A percentile compares a stretch with the other conserved stretches of the same genome.
These are phyloP conservation scores for Saccharomyces hybrid DNA, from an alignment of 1,139 yeast species.

Conservation along the genomic window DNA sequence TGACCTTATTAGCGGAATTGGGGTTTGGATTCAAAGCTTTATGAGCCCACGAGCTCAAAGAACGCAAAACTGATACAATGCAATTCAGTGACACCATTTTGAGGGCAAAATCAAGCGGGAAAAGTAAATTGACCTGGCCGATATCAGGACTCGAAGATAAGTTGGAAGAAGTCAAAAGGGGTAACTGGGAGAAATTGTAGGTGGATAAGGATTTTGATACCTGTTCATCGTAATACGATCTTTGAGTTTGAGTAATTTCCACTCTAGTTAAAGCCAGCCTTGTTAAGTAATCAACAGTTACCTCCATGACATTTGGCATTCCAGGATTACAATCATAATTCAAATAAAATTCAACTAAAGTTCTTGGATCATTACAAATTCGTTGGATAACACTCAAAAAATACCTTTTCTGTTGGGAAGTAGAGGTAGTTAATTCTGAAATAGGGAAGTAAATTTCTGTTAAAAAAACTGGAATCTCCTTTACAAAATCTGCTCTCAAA, in stretches of 20 bases:
- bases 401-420: conserved; percentile 87
- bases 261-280: conserved; percentile 64
- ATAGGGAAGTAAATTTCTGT: conserved; percentile 93
- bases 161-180: conserved; percentile 67
- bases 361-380: conserved; percentile 80
- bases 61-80: conserved; percentile 73
- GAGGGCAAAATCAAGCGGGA: conserved; percentile 75
- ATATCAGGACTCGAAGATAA: conserved; percentile 55
- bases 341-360: conserved; percentile 83
- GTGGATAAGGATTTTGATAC: conserved; percentile 58
- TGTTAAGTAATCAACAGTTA: conserved; percentile 69
- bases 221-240: conserved; percentile 56
- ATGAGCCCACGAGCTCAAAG: conserved; percentile 85
- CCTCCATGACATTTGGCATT: conserved; percentile 81
- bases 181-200: conserved; percentile 64
- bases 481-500: conserved; percentile 77
- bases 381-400: conserved; percentile 71
- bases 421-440: conserved; percentile 83
- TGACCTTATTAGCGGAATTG: conserved; percentile 6
- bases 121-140: conserved; percentile 46
- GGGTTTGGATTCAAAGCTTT: conserved; percentile 44
- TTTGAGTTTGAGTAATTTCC: conserved; percentile 65
- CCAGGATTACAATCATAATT: conserved; percentile 90
- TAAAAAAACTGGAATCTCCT: conserved; percentile 89
- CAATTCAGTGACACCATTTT: conserved; percentile 77